A percentile compares a stretch with the other conserved stretches of the same genome.
phyloP scores from a whole-genome alignment of 2,329 filamentous ascomycete species.

The Clarireedia hainanense region DNA sequence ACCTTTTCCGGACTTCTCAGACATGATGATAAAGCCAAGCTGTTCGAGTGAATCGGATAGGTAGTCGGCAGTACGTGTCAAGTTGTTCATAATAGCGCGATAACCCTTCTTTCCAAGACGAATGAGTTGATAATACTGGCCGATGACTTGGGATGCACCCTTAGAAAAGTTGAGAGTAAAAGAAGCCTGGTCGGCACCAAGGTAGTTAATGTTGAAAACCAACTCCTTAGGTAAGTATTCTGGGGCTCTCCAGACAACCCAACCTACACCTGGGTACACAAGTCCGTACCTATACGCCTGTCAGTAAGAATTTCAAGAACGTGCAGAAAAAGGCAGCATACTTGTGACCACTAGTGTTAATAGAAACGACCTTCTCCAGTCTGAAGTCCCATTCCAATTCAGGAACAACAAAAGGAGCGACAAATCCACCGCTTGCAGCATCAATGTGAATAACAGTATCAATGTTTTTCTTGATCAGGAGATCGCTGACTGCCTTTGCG shows the following conservation, averaged over 20 bases:
- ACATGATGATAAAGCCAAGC: slow-evolving; percentile 84
- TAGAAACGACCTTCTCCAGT: slow-evolving; percentile 79
- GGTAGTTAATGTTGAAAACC: slow-evolving; percentile 99
- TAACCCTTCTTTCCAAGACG: slow-evolving; percentile 90
- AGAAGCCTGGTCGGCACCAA: slow-evolving; percentile 88
- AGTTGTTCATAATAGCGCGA: slow-evolving; percentile 86
- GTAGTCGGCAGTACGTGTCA: slow-evolving; percentile 85
- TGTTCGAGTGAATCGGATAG: slow-evolving; percentile 64
- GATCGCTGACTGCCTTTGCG: slow-evolving; percentile 82
- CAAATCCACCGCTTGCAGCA: slow-evolving; percentile 85
- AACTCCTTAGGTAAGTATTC: slow-evolving; percentile 79
- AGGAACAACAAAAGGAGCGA: slow-evolving; percentile 83
- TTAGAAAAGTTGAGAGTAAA: slow-evolving; percentile 98
- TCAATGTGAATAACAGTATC: slow-evolving; percentile 90
- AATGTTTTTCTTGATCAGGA: slow-evolving; percentile 65
- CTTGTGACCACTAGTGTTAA: slow-evolving; percentile 94
- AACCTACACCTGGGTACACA: slow-evolving; percentile 87
- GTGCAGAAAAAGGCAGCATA: slow-evolving; percentile 35
- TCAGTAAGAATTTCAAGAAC: slow-evolving; percentile 1
- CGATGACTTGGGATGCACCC: slow-evolving; percentile 88
- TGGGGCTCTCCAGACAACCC: slow-evolving; percentile 81
- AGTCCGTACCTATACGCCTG: slow-evolving; percentile 43
- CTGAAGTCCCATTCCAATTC: slow-evolving; percentile 88
- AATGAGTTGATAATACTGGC: slow-evolving; percentile 96
- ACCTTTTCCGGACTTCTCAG: slow-evolving; percentile 65